These are phyloP conservation scores for Leptodontidium sp. DNA, from an alignment of 2,329 filamentous ascomycete species.

Conservation along the genomic window DNA sequence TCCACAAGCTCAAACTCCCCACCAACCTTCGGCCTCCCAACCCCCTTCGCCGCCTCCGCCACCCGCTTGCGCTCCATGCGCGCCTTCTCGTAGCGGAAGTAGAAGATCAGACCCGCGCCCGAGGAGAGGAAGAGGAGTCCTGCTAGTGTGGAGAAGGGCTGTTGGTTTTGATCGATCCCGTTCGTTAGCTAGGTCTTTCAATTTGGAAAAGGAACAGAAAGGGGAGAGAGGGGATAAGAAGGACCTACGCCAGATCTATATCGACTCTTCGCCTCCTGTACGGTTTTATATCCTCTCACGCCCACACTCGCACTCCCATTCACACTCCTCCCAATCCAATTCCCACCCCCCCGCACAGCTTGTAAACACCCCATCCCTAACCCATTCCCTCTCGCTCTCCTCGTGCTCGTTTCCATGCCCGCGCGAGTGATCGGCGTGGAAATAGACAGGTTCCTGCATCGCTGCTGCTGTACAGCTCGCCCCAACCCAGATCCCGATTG, in stretches of 20 bases:
- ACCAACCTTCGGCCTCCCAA: constrained; percentile 92
- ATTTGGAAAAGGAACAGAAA: background rate
- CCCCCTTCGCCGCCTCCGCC: constrained; percentile 90
- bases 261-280: constrained; percentile 42
- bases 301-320: background rate
- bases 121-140: constrained; percentile 85
- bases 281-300: constrained; percentile 43
- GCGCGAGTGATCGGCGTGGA: background rate
- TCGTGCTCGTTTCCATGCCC: background rate
- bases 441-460: background rate
- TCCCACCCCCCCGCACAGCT: background rate
- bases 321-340: background rate
- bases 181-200: too few relatives aligned
- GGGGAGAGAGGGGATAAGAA: background rate
- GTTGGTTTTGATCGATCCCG: too few relatives aligned
- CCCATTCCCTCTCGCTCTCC: background rate
- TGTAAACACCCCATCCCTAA: background rate
- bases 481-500: too few relatives aligned
- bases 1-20: constrained; percentile 85
- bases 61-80: constrained; percentile 89
- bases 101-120: constrained; percentile 80
- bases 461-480: too few relatives aligned
- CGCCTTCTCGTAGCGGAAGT: constrained; percentile 93
- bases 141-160: constrained; percentile 95
- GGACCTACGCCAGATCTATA: constrained; percentile 40